phyloP scores from a whole-genome alignment of 176 grass and related monocot species.

The Secale cereale region DNA sequence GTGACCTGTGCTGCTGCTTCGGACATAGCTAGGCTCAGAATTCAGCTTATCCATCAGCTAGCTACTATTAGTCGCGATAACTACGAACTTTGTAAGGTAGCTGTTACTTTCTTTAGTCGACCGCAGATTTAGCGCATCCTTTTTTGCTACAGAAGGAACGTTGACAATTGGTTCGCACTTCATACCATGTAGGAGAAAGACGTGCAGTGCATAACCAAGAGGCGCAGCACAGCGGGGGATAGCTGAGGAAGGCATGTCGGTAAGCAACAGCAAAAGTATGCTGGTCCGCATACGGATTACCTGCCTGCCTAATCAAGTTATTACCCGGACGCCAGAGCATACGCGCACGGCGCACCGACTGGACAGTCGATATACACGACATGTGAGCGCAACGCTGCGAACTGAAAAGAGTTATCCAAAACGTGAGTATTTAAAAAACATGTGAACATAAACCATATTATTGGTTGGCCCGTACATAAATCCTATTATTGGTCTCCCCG shows the following conservation, averaged over 20 bases:
- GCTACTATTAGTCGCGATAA: background rate
- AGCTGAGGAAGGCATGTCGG: background rate
- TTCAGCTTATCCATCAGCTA: background rate
- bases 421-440: no score
- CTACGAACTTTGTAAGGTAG: background rate
- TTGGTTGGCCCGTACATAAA: no score
- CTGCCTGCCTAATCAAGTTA: background rate
- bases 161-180: background rate
- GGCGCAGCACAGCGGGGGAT: background rate
- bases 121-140: background rate
- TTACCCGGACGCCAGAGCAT: background rate
- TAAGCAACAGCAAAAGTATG: background rate
- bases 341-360: background rate
- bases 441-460: no score
- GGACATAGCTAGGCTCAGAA: no score
- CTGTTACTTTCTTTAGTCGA: background rate
- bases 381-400: background rate
- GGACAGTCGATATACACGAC: background rate
- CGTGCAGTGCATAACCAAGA: slow-evolving; percentile 14
- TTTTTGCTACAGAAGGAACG: background rate
- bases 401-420: background rate
- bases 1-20: background rate
- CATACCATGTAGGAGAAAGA: background rate
- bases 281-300: slow-evolving; percentile 23
- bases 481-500: no score